Evolutionary conservation across 2,329 filamentous ascomycete species (phyloP).

Genomic region (Aspergillus aculeatinus): DNA sequence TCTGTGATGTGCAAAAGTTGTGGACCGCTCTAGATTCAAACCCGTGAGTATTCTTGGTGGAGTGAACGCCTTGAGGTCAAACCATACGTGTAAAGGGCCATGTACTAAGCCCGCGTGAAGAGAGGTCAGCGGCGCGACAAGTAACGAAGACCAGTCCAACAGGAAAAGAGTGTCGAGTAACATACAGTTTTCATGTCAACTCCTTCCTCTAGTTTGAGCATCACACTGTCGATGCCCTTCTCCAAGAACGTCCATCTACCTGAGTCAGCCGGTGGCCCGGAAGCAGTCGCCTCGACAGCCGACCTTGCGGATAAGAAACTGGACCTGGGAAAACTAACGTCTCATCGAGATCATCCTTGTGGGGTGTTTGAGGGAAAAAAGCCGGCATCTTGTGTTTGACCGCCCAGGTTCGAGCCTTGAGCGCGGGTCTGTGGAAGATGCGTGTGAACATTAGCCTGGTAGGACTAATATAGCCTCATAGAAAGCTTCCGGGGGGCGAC

Average conservation of each 20-base stretch:
- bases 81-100: slow-evolving; percentile 86
- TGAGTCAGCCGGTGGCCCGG: slow-evolving; percentile 19
- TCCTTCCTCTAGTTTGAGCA: slow-evolving; percentile 86
- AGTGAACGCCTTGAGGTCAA: background rate
- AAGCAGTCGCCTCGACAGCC: background rate
- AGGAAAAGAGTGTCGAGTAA: slow-evolving; percentile 8
- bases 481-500: background rate
- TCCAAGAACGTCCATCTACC: slow-evolving; percentile 86
- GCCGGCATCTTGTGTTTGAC: slow-evolving; percentile 34
- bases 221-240: slow-evolving; percentile 84
- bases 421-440: slow-evolving; percentile 1
- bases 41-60: slow-evolving; percentile 11
- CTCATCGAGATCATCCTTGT: slow-evolving; percentile 60
- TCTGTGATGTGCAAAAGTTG: slow-evolving; percentile 98
- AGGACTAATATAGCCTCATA: background rate
- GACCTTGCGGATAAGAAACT: background rate
- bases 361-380: slow-evolving; percentile 47
- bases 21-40: slow-evolving; percentile 70
- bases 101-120: slow-evolving; percentile 60
- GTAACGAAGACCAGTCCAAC: background rate
- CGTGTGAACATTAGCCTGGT: slow-evolving; percentile 1
- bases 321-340: slow-evolving; percentile 51
- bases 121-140: slow-evolving; percentile 15
- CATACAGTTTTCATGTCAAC: slow-evolving; percentile 86
- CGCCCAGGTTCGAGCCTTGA: slow-evolving; percentile 2